Evolutionary conservation across 805 yeast species (phyloP), one percentile per base, ranked within the genome.

Genomic region (Wickerhamomyces rabaulensis): DNA sequence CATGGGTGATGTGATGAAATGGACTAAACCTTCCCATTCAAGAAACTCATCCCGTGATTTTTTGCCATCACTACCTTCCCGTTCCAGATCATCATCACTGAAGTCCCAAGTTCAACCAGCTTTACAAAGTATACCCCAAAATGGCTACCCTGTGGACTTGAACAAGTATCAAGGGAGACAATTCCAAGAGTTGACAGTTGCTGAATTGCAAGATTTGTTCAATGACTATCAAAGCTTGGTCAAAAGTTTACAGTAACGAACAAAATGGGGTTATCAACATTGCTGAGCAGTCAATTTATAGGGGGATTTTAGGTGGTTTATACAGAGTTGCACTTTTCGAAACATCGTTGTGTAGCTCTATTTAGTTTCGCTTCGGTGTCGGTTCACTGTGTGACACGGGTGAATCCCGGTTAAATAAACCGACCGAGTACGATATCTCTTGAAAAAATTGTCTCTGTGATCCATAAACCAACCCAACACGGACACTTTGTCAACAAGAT

Each of bases 181-280:
- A 13, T 58, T 58, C 41, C 41, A 48, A 16, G 54, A 53, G 9
- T 22, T 58, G 37, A 53, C 51, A 2, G 38, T 58, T 2, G 20
- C 21, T 7, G 55, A 58, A 27, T 43, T 58, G 41, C 41, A 47
- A 23, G 44, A 44, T n/a, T 40, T 58, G 38, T 55, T 51, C 44
- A 27, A 48, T 9, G 58, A 56, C 38, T 58, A 58, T 38, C 43
- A 46, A 21, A 19, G n/a, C 8, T 31, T 54, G 23, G 36, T 33
- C 12, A 33, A 17, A 9, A 33, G 36, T 33, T 33, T 33, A 9
- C 36, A 33, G 16, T 33, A 10, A 33, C 3, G 31, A 13, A 27
- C 12, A 27, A 13, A 27, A 13, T 13, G n/a, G n/a, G 31, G n/a
- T n/a, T n/a, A n/a, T n/a, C n/a, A n/a, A n/a, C n/a, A n/a, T n/a